These are phyloP conservation scores for Nitzschia sp. DNA, from an alignment of 108 stramenopile species.

Conservation along the genomic window DNA sequence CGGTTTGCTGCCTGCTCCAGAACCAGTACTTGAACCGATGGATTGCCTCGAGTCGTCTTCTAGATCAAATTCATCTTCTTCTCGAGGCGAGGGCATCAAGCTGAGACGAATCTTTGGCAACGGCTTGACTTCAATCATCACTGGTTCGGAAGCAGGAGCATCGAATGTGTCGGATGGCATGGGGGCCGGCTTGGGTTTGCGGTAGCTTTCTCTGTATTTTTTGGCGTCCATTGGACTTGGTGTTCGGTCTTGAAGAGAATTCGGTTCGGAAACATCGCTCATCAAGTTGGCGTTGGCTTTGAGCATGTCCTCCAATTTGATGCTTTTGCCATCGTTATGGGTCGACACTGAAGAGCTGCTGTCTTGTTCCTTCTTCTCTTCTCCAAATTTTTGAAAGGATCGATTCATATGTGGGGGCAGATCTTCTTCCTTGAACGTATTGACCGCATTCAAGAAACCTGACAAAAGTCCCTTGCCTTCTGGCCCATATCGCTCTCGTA, in stretches of 20 bases:
- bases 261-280: conserved; percentile 24
- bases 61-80: conserved; percentile 82
- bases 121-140: conserved; percentile 85
- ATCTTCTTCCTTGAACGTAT: conserved; percentile 30
- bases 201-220: conserved; percentile 16
- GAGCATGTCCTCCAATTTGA: conserved; percentile 59
- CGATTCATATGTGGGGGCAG: background rate
- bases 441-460: conserved; percentile 38
- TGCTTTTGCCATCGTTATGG: conserved; percentile 20
- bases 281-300: conserved; percentile 21
- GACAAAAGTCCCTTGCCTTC: conserved; percentile 60
- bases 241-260: conserved; percentile 39
- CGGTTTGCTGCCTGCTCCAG: background rate
- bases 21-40: background rate
- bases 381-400: conserved; percentile 4
- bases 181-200: conserved; percentile 14
- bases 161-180: conserved; percentile 8
- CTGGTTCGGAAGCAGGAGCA: conserved; percentile 41
- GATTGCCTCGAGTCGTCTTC: conserved; percentile 15
- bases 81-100: conserved; percentile 83
- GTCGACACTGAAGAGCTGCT: background rate
- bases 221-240: conserved; percentile 19
- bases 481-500: conserved; percentile 66
- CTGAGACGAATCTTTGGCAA: conserved; percentile 83
- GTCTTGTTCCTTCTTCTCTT: conserved; percentile 7